A percentile compares a stretch with the other conserved stretches of the same genome.
These are phyloP conservation scores for Dactylellina leptospora DNA, from an alignment of 2,329 filamentous ascomycete species.

Conservation along the genomic window DNA sequence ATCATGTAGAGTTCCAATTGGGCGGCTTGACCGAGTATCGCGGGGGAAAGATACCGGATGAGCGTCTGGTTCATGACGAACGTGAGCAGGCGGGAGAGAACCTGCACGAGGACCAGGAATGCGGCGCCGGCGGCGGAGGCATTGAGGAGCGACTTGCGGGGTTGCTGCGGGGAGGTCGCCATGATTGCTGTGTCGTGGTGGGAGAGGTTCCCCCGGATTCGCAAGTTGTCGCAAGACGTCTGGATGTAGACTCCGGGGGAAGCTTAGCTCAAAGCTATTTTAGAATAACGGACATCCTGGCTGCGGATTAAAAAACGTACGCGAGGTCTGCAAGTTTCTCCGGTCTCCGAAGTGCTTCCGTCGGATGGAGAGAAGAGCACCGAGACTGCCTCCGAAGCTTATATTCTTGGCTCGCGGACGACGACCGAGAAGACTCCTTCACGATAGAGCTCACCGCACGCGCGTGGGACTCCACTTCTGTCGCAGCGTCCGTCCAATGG, in stretches of 20 bases:
- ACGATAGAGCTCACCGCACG: too few relatives aligned
- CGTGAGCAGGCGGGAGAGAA: conserved; percentile 85
- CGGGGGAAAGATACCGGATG: conserved; percentile 84
- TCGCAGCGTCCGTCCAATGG: not conserved
- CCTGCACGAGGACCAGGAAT: conserved; percentile 85
- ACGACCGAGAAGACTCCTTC: not conserved
- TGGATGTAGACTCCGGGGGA: too few relatives aligned
- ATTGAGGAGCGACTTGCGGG: conserved; percentile 55
- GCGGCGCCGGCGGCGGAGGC: conserved; percentile 75
- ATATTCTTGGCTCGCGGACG: not conserved
- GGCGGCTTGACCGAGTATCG: conserved; percentile 82
- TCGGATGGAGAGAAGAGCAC: not conserved
- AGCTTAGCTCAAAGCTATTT: too few relatives aligned
- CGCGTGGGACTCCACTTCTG: not conserved
- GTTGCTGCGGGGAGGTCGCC: not conserved
- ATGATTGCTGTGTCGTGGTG: conserved; percentile 6
- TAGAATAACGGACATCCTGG: too few relatives aligned
- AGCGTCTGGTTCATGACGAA: conserved; percentile 92
- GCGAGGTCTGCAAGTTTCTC: too few relatives aligned
- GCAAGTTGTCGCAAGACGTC: conserved; percentile 3
- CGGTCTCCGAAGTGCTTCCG: too few relatives aligned
- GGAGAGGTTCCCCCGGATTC: not conserved
- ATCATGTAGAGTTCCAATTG: conserved; percentile 94
- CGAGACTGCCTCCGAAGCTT: conserved; percentile 18
- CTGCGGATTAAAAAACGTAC: too few relatives aligned